Evolutionary conservation across 495 filamentous ascomycete species (phyloP).

Genomic region (Penicillium waksmanii): DNA sequence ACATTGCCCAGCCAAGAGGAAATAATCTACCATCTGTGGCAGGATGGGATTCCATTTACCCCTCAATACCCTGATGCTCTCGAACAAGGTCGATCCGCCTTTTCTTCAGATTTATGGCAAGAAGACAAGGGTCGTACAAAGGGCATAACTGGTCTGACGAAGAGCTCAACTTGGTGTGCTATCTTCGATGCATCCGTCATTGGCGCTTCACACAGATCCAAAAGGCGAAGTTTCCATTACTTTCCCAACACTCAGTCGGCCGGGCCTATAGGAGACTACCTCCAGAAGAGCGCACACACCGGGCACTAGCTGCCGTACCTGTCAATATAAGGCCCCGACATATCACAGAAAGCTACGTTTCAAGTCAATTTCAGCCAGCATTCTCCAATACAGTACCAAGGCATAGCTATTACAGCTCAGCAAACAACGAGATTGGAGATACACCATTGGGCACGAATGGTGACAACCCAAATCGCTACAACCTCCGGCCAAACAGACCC

Average conservation of each 20-base stretch:
- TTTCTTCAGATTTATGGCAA: too few species aligned
- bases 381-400: too few species aligned
- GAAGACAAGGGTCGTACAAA: slow-evolving; percentile 1
- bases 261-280: slow-evolving; percentile 10
- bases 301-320: slow-evolving; percentile 6
- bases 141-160: slow-evolving; percentile 1
- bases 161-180: slow-evolving; percentile 13
- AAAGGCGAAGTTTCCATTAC: slow-evolving; percentile 10
- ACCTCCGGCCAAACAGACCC: slow-evolving; percentile 14
- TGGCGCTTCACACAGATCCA: slow-evolving; percentile 15
- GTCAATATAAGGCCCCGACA: too few species aligned
- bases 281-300: slow-evolving; percentile 14
- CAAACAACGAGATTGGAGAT: too few species aligned
- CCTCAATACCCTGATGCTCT: too few species aligned
- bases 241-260: slow-evolving; percentile 7
- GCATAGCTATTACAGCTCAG: too few species aligned
- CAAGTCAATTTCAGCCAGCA: too few species aligned
- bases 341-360: too few species aligned
- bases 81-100: too few species aligned
- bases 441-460: not conserved
- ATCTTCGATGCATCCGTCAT: slow-evolving; percentile 8
- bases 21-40: too few species aligned
- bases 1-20: too few species aligned
- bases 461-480: not conserved
- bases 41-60: too few species aligned